These are phyloP conservation scores for Kwoniella dejecticola DNA, from an alignment of 768 basidiomycete species.

Conservation along the genomic window DNA sequence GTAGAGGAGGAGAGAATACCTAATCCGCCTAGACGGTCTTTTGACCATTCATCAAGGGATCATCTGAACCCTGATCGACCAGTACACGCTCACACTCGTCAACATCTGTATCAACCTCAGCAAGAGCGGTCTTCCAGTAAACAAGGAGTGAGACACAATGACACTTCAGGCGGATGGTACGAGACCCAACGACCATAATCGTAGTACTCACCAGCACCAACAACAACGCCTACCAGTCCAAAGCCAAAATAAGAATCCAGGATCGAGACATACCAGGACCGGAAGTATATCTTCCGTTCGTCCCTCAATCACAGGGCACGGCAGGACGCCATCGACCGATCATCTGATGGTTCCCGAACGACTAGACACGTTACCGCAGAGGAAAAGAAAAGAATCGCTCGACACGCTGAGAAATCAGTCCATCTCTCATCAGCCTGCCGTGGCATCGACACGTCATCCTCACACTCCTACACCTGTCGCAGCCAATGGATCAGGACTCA, in stretches of 20 bases:
- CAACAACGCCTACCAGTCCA: neutral
- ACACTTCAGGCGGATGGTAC: neutral
- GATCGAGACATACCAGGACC: constrained; percentile 8
- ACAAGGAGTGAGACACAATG: neutral
- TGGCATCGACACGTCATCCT: too few relatives aligned
- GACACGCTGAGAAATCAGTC: constrained; percentile 8
- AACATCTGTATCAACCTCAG: neutral
- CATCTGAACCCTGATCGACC: neutral
- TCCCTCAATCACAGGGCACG: neutral
- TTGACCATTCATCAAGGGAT: constrained; percentile 11
- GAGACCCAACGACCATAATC: neutral
- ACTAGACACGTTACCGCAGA: constrained; percentile 9
- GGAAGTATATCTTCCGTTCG: constrained; percentile 3
- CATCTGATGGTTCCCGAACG: constrained; percentile 16
- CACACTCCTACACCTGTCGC: too few relatives aligned
- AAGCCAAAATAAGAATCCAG: neutral
- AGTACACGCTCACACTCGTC: neutral
- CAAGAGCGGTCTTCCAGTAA: too few relatives aligned
- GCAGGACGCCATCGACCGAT: constrained; percentile 15
- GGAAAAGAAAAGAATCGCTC: constrained; percentile 16
- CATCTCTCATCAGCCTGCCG: neutral
- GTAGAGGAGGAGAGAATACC: neutral
- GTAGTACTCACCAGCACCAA: too few relatives aligned
- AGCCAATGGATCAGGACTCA: neutral
- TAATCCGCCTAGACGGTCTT: constrained; percentile 8